A percentile compares a stretch with the other conserved stretches of the same genome.
Conservation (phyloP, 176 grass and related monocot genomes). For the Musa beccarii region DNA sequence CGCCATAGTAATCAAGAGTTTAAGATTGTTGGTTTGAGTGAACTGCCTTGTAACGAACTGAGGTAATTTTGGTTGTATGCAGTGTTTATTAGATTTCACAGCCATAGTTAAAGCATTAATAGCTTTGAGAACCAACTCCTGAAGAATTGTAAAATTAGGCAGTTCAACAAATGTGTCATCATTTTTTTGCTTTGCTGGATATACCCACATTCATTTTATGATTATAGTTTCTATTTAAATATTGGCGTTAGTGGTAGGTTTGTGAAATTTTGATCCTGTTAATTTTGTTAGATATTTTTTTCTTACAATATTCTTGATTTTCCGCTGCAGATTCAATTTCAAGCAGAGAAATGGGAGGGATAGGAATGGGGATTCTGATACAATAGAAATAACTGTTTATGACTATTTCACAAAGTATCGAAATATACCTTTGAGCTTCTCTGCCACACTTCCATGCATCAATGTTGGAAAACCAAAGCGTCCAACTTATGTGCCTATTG, state of each 20-base stretch:
- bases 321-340: constrained; percentile 41
- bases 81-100: not conserved
- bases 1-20: constrained; percentile 47
- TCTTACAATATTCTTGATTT: not conserved
- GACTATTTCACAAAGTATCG: constrained; percentile 64
- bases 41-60: constrained; percentile 39
- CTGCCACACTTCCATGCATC: constrained; percentile 70
- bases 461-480: constrained; percentile 91
- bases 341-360: constrained; percentile 48
- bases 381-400: constrained; percentile 48
- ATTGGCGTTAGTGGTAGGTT: too few relatives aligned
- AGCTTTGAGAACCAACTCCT: not conserved
- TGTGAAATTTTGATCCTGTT: not conserved
- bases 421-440: constrained; percentile 48
- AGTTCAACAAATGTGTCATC: not conserved
- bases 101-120: not conserved
- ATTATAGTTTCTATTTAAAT: too few relatives aligned
- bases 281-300: not conserved
- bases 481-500: constrained; percentile 59
- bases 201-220: too few relatives aligned
- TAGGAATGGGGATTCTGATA: constrained; percentile 23
- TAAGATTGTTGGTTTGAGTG: constrained; percentile 78
- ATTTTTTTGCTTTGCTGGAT: not conserved
- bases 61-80: constrained; percentile 12
- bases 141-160: not conserved